Evolutionary conservation across 192 early-diverging fungal species (phyloP), one percentile per base, ranked within the genome.

Genomic region (Coemansia sp.): DNA sequence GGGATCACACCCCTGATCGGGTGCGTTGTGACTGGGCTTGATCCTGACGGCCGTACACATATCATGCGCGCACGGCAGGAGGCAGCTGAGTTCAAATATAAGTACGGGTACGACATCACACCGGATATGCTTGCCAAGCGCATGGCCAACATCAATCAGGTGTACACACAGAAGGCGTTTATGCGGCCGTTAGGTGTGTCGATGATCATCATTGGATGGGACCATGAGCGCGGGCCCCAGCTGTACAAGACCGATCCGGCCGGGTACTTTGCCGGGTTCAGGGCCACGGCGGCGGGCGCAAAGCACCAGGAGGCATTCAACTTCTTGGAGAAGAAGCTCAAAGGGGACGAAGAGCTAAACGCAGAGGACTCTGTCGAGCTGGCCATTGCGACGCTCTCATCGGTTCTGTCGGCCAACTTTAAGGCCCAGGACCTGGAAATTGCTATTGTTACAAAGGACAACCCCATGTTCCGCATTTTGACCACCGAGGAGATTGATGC

Each of bases 191-290:
- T 96, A 34, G 97, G 95, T 63, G 94, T 97, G 89, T 93, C 97
- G 57, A 97, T 98, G 93, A 96, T 98, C 58, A 75, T 99, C 63
- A 94, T 97, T 70, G 96, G 94, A 33, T 89, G 91, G 79, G 97
- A 99, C 72, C 92, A 92, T 63, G 97, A 99, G 83, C 85, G 87
- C 31, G 97, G 97, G 13, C 95, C 97, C 35, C 96, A 97, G 75
- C 84, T 99, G 59, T 99, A 92, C 87, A 98, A 99, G 79, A 91
- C 90, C 57, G 96, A 99, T 72, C 97, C 97, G 46, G 94, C 97
- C 37, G 97, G 97, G 31, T 98, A 97, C 80, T 99, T 90, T 88
- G 92, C 93, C 58, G 97, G 97, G 58, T 98, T 94, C 82, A 90
- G 91, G 83, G 97, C 95, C 23, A 98, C 96, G 2, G 87, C 92